Evolutionary conservation across 768 basidiomycete species (phyloP).

Genomic region (Myochromella boudieri): DNA sequence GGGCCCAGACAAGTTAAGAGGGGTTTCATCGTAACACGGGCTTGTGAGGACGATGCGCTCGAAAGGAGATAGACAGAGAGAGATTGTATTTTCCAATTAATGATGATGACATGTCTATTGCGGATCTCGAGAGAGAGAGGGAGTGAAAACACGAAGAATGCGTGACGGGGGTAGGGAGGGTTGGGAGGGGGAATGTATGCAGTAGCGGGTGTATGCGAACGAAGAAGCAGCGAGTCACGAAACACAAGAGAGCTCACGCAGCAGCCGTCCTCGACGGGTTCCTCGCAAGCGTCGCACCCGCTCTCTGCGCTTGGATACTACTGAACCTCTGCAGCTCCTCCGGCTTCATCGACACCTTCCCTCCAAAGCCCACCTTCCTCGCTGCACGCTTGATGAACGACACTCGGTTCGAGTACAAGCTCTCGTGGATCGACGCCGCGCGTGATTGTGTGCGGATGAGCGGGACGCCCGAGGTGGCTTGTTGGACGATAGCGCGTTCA

Average conservation of each 20-base stretch:
- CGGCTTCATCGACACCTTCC: constrained; percentile 76
- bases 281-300: constrained; percentile 76
- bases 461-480: constrained; percentile 58
- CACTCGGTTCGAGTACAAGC: constrained; percentile 93
- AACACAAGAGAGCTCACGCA: constrained; percentile 1
- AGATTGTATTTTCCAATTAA: no score
- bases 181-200: no score
- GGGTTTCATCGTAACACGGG: no score
- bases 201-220: no score
- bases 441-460: constrained; percentile 88
- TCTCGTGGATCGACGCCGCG: constrained; percentile 86
- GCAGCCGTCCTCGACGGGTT: constrained; percentile 64
- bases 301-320: constrained; percentile 78
- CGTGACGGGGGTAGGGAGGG: no score
- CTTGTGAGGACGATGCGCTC: no score
- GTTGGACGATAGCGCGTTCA: constrained; percentile 38
- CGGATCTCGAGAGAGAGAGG: no score
- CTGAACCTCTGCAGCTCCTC: constrained; percentile 86
- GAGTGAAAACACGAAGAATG: no score
- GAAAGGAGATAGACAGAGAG: no score
- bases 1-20: no score
- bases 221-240: no score
- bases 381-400: constrained; percentile 88
- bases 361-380: constrained; percentile 86
- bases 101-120: no score